Evolutionary conservation across 805 yeast species (phyloP).

Genomic region (Diddensiella transvaalensis): DNA sequence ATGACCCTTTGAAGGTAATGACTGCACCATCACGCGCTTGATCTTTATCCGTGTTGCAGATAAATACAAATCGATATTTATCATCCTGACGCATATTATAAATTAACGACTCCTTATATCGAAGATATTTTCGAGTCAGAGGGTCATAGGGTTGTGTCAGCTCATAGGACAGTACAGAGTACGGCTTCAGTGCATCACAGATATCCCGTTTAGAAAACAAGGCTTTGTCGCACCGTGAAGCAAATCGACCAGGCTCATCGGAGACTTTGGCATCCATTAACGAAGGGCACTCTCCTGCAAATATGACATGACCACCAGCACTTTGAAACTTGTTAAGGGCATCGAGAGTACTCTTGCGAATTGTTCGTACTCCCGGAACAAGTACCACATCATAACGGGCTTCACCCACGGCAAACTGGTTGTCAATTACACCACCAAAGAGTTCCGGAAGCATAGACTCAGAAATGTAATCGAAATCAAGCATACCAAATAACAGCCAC

Average conservation of each 20-base stretch:
- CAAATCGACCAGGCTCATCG: background rate
- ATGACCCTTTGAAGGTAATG: conserved; percentile 5
- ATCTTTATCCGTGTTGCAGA: conserved; percentile 2
- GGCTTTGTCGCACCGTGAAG: background rate
- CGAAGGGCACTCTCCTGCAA: conserved; percentile 5
- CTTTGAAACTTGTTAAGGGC: background rate
- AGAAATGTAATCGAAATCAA: conserved; percentile 11
- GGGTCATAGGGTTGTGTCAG: conserved; percentile 1
- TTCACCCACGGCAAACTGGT: conserved; percentile 2
- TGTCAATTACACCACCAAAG: background rate
- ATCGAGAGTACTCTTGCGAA: conserved; percentile 3
- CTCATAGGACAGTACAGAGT: background rate
- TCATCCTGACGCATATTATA: conserved; percentile 6
- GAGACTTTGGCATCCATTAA: conserved; percentile 3
- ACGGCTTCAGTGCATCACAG: background rate
- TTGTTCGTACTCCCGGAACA: conserved; percentile 7
- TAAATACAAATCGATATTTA: conserved; percentile 3
- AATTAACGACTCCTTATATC: background rate
- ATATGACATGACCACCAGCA: conserved; percentile 5
- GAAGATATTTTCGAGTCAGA: background rate
- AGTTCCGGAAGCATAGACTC: conserved; percentile 6
- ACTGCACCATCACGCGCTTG: background rate
- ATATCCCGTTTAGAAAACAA: background rate
- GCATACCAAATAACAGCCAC: conserved; percentile 7
- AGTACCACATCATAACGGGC: conserved; percentile 6